Evolutionary conservation across 2,329 filamentous ascomycete genomes (phyloP).

Genomic region (Aspergillus pseudotamarii): DNA sequence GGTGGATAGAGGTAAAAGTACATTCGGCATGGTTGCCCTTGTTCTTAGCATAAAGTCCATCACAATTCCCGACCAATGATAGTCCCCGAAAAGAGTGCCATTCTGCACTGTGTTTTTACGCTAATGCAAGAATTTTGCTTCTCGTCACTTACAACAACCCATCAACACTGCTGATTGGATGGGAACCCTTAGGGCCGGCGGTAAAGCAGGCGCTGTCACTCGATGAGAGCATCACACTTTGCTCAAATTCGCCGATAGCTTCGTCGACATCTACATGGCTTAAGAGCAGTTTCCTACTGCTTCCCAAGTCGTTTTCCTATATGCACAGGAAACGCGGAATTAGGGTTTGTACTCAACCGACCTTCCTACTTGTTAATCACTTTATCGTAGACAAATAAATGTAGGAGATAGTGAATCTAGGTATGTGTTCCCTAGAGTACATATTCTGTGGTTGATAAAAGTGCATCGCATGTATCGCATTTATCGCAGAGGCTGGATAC

Average conservation of each 20-base stretch:
- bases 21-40: background rate
- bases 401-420: background rate
- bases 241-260: background rate
- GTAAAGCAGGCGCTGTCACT: constrained; percentile 15
- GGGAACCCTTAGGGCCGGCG: constrained; percentile 9
- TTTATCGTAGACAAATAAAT: too few relatives aligned
- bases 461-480: background rate
- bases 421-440: background rate
- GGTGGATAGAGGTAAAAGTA: background rate
- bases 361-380: background rate
- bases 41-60: background rate
- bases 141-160: constrained; percentile 16
- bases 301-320: background rate
- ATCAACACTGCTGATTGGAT: constrained; percentile 16
- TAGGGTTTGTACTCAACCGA: background rate
- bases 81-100: constrained; percentile 11
- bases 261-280: background rate
- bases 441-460: background rate
- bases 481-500: background rate
- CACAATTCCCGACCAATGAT: constrained; percentile 1
- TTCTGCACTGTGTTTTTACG: constrained; percentile 14
- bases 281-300: background rate
- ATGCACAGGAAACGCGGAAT: background rate
- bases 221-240: constrained; percentile 5
- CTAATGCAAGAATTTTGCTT: constrained; percentile 18